Percentiles rank a stretch among this genome's conserved stretches.
Evolutionary conservation across 176 grass and related monocot genomes (phyloP).

Genomic region (Avena insularis): DNA sequence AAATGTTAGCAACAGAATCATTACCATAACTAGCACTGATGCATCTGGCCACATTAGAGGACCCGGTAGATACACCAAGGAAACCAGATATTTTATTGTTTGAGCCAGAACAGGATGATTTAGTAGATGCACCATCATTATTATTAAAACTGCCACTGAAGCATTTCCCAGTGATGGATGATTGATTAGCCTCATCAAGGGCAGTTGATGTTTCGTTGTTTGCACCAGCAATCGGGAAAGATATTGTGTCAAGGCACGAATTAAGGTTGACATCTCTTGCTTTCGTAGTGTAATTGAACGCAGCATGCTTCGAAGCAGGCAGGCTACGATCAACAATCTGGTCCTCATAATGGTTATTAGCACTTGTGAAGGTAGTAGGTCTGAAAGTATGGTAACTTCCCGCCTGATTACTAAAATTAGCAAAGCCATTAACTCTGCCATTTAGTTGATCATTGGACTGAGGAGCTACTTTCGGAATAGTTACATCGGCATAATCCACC

Average conservation of each 20-base stretch:
- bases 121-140: slow-evolving; percentile 36
- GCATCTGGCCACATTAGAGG: slow-evolving; percentile 26
- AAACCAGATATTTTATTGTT: slow-evolving; percentile 43
- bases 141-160: slow-evolving; percentile 55
- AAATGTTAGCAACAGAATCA: slow-evolving; percentile 36
- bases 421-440: slow-evolving; percentile 39
- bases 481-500: slow-evolving; percentile 29
- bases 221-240: slow-evolving; percentile 54
- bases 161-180: slow-evolving; percentile 41
- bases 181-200: slow-evolving; percentile 36
- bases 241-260: slow-evolving; percentile 49
- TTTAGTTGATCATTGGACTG: slow-evolving; percentile 39
- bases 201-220: slow-evolving; percentile 50
- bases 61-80: slow-evolving; percentile 20
- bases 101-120: slow-evolving; percentile 44
- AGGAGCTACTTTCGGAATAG: slow-evolving; percentile 34
- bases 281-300: slow-evolving; percentile 48
- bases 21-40: slow-evolving; percentile 48
- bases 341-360: slow-evolving; percentile 37
- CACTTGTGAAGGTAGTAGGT: slow-evolving; percentile 41
- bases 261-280: slow-evolving; percentile 56
- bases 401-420: slow-evolving; percentile 38
- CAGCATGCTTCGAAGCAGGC: slow-evolving; percentile 38
- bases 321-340: slow-evolving; percentile 49
- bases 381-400: slow-evolving; percentile 41